These are phyloP conservation scores for Cantharellus anzutake DNA, from an alignment of 768 basidiomycete species.

Conservation along the genomic window DNA sequence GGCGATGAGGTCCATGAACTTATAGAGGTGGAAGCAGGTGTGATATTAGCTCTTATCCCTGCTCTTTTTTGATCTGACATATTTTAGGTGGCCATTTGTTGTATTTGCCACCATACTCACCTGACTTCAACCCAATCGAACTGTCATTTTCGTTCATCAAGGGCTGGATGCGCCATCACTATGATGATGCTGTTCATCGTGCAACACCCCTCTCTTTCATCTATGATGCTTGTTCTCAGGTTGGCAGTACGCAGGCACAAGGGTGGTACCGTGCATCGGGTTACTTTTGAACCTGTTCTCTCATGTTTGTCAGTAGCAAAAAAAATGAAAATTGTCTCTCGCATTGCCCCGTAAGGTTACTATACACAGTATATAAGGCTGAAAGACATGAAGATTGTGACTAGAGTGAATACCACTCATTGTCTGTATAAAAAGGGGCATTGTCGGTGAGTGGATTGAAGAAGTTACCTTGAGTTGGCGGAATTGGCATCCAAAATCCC, in stretches of 20 bases:
- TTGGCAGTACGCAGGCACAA: not conserved
- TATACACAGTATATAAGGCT: no score
- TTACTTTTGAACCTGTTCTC: no score
- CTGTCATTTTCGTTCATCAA: slow-evolving; percentile 4
- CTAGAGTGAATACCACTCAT: no score
- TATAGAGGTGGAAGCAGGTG: slow-evolving; percentile 3
- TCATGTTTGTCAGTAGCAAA: no score
- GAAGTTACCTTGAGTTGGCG: no score
- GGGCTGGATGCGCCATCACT: slow-evolving; percentile 2
- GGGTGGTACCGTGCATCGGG: not conserved
- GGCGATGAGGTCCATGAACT: not conserved
- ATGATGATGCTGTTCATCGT: not conserved
- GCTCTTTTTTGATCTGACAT: not conserved
- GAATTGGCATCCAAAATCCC: no score
- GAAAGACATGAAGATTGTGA: no score
- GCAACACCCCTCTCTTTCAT: not conserved
- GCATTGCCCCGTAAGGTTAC: no score
- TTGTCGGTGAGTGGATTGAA: no score
- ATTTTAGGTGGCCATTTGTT: not conserved
- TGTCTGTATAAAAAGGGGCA: no score
- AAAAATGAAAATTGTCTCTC: no score
- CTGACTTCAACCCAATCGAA: slow-evolving; percentile 10
- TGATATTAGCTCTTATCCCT: not conserved
- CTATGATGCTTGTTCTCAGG: not conserved
- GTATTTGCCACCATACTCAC: slow-evolving; percentile 9